Conservation (phyloP, 2,329 filamentous ascomycete genomes). For the Alternaria sp. region DNA sequence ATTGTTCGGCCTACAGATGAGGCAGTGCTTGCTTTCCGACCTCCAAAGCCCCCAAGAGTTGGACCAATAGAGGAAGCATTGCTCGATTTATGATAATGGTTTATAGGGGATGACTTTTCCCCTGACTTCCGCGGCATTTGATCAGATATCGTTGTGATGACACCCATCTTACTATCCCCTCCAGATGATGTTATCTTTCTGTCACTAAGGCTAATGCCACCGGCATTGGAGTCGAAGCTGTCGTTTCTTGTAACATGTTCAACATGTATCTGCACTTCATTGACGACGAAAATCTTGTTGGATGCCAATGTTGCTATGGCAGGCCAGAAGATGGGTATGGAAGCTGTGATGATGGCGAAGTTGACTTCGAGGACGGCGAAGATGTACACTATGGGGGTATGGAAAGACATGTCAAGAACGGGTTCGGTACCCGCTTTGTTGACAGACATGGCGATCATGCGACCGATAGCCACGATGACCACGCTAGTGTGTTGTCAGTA, state of each 20-base stretch:
- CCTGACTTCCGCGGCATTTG: conserved; percentile 4
- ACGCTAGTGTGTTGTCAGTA: conserved; percentile 29
- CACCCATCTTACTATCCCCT: conserved; percentile 21
- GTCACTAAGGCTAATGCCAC: conserved; percentile 29
- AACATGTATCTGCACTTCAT: conserved; percentile 49
- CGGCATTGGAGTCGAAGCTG: conserved; percentile 22
- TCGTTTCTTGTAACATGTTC: conserved; percentile 28
- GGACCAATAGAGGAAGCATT: conserved; percentile 26
- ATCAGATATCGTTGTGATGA: conserved; percentile 23
- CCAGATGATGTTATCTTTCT: conserved; percentile 16
- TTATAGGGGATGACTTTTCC: conserved; percentile 3
- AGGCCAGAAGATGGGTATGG: conserved; percentile 53
- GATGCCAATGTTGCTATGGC: conserved; percentile 40
- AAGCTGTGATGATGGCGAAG: conserved; percentile 50
- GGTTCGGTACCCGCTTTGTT: conserved; percentile 45
- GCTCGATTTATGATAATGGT: conserved; percentile 20
- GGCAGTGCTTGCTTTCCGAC: conserved; percentile 18
- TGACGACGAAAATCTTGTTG: conserved; percentile 52
- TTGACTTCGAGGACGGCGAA: conserved; percentile 51
- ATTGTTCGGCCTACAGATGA: conserved; percentile 25
- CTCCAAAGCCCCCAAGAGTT: conserved; percentile 16
- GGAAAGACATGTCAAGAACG: conserved; percentile 41
- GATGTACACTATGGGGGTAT: conserved; percentile 43
- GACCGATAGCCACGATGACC: conserved; percentile 38
- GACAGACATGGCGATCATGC: conserved; percentile 39